Evolutionary conservation across 345 rosid genomes (phyloP).

Genomic region (Trapa bicornis): DNA sequence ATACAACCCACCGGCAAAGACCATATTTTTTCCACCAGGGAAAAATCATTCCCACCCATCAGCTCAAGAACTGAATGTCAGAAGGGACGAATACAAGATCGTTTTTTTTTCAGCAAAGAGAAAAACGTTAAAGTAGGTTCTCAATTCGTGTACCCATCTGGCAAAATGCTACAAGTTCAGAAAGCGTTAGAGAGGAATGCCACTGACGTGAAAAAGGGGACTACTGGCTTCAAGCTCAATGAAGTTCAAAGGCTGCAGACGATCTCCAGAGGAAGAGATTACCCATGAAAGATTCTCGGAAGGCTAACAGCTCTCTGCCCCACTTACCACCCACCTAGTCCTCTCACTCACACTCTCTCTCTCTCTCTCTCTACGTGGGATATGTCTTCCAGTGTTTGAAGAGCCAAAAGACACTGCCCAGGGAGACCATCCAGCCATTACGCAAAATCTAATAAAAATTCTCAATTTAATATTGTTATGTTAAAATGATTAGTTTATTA

Average conservation of each 20-base stretch:
- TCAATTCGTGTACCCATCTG: not conserved
- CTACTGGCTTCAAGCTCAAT: not conserved
- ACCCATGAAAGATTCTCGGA: not conserved
- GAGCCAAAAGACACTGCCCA: constrained; percentile 6
- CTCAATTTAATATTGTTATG: too few relatives aligned
- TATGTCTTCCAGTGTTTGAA: not conserved
- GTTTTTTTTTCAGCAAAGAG: not conserved
- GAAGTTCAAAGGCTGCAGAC: not conserved
- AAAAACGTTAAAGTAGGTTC: not conserved
- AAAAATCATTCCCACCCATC: not conserved
- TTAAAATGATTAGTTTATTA: not conserved
- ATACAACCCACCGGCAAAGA: not conserved
- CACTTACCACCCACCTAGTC: not conserved
- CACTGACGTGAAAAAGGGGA: too few relatives aligned
- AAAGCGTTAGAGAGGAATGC: not conserved
- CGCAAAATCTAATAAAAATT: not conserved
- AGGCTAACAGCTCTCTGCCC: not conserved
- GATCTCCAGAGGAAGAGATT: not conserved
- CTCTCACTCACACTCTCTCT: too few relatives aligned
- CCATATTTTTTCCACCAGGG: not conserved
- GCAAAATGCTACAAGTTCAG: not conserved
- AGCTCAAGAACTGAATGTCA: not conserved
- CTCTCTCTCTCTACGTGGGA: not conserved
- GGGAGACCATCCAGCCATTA: not conserved
- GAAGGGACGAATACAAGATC: not conserved